phyloP scores from a whole-genome alignment of 441 rosid genomes.

The Dalechampia spathulata region DNA sequence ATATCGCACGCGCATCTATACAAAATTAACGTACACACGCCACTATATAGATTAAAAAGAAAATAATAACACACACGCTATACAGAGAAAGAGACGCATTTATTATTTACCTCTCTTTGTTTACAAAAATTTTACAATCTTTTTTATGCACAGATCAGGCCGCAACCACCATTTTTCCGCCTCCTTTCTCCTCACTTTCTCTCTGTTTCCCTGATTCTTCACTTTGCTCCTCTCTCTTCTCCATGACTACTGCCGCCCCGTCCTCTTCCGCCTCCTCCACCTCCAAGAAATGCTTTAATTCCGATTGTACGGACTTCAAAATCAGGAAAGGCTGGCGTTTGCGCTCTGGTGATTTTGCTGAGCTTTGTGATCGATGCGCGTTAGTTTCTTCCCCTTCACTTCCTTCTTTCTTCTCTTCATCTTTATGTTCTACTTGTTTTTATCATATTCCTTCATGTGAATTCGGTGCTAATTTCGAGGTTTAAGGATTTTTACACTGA shows the following conservation, averaged over 20 bases:
- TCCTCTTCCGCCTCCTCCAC: constrained; percentile 18
- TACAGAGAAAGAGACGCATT: background rate
- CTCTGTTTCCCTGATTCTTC: background rate
- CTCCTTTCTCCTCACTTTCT: background rate
- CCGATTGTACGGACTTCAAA: constrained; percentile 55
- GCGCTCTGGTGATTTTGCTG: constrained; percentile 70
- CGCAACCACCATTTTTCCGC: background rate
- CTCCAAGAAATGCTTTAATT: constrained; percentile 63
- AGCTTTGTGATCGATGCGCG: constrained; percentile 98
- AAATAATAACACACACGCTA: too few relatives aligned
- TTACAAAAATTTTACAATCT: background rate
- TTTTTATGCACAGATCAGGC: constrained; percentile 17
- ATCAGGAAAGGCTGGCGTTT: constrained; percentile 87
- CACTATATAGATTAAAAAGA: background rate
- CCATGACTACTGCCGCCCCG: constrained; percentile 7
- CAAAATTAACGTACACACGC: background rate
- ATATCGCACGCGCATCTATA: background rate
- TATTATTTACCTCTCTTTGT: background rate
- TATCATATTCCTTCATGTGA: background rate
- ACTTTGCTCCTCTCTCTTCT: too few relatives aligned
- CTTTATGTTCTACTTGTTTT: background rate
- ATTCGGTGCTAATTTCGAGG: background rate
- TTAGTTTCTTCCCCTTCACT: constrained; percentile 21
- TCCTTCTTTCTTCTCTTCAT: background rate
- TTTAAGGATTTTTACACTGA: background rate